These are phyloP conservation scores for Kuraishia ogatae DNA, from an alignment of 805 yeast species.

Conservation along the genomic window DNA sequence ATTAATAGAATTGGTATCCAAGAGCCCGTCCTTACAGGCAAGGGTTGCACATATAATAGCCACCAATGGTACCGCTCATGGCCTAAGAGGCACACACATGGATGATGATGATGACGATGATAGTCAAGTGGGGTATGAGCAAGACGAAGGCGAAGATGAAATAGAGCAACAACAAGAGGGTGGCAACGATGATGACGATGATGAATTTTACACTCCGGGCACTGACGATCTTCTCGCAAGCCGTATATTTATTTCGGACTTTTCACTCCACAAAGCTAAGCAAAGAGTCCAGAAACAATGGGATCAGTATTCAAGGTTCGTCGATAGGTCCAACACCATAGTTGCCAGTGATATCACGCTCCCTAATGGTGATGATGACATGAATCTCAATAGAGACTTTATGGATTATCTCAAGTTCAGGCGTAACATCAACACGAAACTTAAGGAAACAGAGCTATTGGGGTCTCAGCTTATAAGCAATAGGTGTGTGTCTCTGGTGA, in stretches of 20 bases:
- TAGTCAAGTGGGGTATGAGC: constrained; percentile 7
- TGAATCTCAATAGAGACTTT: constrained; percentile 9
- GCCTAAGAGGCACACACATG: constrained; percentile 7
- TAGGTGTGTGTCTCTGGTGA: constrained; percentile 58
- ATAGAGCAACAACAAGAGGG: constrained; percentile 12
- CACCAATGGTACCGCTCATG: constrained; percentile 3
- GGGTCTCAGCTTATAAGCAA: constrained; percentile 69
- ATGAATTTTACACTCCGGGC: constrained; percentile 84
- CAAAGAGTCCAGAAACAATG: constrained; percentile 18
- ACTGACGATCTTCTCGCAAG: constrained; percentile 38
- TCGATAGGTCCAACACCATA: background rate
- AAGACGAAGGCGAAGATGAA: constrained; percentile 5
- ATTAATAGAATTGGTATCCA: constrained; percentile 3
- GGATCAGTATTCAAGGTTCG: background rate
- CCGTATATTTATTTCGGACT: constrained; percentile 41
- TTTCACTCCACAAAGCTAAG: constrained; percentile 40
- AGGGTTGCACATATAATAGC: background rate
- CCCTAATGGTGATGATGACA: background rate
- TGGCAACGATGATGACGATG: constrained; percentile 49
- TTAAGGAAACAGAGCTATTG: constrained; percentile 29
- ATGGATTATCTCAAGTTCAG: constrained; percentile 36
- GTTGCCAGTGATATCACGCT: constrained; percentile 17
- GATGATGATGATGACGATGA: constrained; percentile 9
- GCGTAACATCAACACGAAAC: constrained; percentile 27
- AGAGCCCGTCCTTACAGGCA: background rate